Evolutionary conservation across 2,329 filamentous ascomycete species (phyloP), one percentile per base, ranked within the genome.

Genomic region (Triangularia setosa): DNA sequence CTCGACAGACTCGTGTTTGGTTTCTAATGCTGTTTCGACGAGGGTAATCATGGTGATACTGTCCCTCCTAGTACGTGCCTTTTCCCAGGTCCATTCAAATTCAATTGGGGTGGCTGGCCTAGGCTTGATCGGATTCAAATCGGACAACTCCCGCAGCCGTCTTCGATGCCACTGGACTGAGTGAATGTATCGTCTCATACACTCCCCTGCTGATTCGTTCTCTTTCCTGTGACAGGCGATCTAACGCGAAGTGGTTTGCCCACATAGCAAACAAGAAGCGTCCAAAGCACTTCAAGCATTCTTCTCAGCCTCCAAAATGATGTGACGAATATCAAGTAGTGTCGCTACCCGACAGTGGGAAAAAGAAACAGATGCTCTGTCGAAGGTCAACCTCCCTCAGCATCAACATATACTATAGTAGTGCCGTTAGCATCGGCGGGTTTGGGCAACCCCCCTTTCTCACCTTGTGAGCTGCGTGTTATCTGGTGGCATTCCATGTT

Each of bases 181-280:
- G 30, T 44, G 27, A 35, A n/a, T 23, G 21, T 24, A n/a, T 40
- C 35, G 35, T 59, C 57, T 35, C 57, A 59, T 23, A 44, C 57
- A 58, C 16, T 16, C 57, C 57, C 57, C 30, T 59, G 57, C 21
- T n/a, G 30, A 14, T 40, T 35, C 28, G 30, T 21, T 58, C 25
- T 58, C 24, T 35, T 25, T 59, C 33, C 23, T 59, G 57, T 40
- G 33, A 59, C 57, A 59, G 57, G 57, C 57, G 57, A 59, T 59
- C 57, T 59, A 44, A 59, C 57, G 40, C 35, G 33, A 33, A 59
- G 14, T 14, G 3, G 23, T 33, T 59, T 40, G 21, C 33, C 30
- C n/a, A 33, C 57, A 48, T 21, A 48, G 40, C 40, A 48, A 48
- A 48, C 40, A 48, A 9, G 40, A 48, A 48, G 40, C 21, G 40